Base-by-base conservation (phyloP, 2,329 filamentous ascomycete species). In the Plenodomus lindquistii region DNA sequence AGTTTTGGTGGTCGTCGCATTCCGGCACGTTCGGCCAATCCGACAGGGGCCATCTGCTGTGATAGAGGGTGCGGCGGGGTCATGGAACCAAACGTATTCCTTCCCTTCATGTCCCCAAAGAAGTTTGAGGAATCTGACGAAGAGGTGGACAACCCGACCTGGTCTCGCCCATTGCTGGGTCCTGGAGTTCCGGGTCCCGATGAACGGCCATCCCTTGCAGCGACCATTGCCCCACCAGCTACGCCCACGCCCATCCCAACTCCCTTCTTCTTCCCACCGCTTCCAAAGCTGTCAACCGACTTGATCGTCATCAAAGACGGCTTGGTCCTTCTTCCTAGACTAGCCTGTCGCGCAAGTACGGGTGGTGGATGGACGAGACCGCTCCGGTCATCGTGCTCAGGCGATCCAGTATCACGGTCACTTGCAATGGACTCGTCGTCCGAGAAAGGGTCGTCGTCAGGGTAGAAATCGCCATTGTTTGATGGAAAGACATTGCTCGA, bases 1-100 rank as follows among this genome's bases (percentile, higher is more conserved):
- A 97, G 76, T 29, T 83, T 84, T 3, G 90, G 88, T 24, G 93
- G 92, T 48, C 77, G 65, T 47, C 67, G 70, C 42, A 69, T 69
- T 20, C 73, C 77, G 17, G 71, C 69, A 40, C 75, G 72, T 21
- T 74, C 73, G 5, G 71, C 71, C n/a, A 77, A 54, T 48, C 69
- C 56, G 20, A 59, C 51, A 36, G 70, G 54, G 47, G 60, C 61
- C 13, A 54, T 48, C 42, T 60, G 61, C 52, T 71, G 57, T 37
- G 67, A 61, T 6, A 66, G 51, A 59, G 71, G 62, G 59, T 44
- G 37, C 10, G 29, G 40, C n/a, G 51, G 51, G 8, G 48, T 52
- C 31, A 42, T 21, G 58, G 44, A 29, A 59, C 70, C 44, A 61
- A 41, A 50, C 3, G 40, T 48, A 19, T 45, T 46, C 27, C 50